Conservation (phyloP, 169 alveolate genomes). For the Eimeria tenella region DNA sequence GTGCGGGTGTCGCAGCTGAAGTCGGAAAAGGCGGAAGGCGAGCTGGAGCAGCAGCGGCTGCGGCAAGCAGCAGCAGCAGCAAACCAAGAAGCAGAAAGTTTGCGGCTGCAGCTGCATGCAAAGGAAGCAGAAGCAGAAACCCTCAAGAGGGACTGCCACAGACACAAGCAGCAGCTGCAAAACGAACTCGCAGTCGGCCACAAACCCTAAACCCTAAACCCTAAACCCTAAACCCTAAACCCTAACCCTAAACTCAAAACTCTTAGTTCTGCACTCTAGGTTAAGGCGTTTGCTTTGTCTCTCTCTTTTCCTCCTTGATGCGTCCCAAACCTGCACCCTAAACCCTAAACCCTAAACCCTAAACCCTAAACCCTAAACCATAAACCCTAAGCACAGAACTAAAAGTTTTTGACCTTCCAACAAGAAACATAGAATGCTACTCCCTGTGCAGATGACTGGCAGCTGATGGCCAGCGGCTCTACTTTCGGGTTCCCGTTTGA, state of each 20-base stretch:
- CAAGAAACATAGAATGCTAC: no score
- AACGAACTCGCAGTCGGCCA: neutral
- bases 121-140: constrained; percentile 30
- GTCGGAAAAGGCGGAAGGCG: neutral
- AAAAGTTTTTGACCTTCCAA: no score
- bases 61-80: neutral
- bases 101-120: neutral
- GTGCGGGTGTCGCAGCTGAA: neutral
- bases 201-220: neutral
- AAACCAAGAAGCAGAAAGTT: neutral
- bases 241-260: no score
- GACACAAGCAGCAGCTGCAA: neutral
- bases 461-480: no score
- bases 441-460: no score
- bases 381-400: no score
- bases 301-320: no score
- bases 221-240: neutral
- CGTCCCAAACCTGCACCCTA: no score
- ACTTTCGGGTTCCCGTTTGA: neutral
- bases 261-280: no score
- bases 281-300: no score
- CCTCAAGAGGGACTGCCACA: constrained; percentile 14
- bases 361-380: no score
- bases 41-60: neutral
- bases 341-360: no score